Conservation (phyloP, 73 alveolate genomes). For the Tetrahymena borealis region DNA sequence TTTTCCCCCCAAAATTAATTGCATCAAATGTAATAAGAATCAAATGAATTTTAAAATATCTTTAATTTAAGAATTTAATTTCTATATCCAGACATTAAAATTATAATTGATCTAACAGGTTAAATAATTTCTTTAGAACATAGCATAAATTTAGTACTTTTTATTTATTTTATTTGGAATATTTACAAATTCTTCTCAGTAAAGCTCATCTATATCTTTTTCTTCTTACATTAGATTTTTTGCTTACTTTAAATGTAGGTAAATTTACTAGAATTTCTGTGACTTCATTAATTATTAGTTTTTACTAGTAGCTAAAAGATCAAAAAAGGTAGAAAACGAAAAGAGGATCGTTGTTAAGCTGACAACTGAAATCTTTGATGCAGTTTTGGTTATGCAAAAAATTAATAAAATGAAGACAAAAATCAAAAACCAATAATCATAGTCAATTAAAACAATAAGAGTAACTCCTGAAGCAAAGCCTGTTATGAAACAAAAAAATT, state of each 20-base stretch:
- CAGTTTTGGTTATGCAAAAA: not conserved
- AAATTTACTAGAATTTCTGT: not conserved
- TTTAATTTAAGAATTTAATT: no score
- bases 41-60: no score
- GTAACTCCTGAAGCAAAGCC: not conserved
- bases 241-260: not conserved
- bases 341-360: not conserved
- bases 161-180: no score
- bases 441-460: not conserved
- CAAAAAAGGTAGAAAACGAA: not conserved
- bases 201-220: not conserved
- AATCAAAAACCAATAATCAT: not conserved
- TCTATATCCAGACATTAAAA: no score
- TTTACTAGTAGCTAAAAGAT: not conserved
- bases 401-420: not conserved
- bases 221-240: not conserved
- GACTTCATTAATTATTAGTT: not conserved
- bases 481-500: not conserved
- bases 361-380: not conserved
- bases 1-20: no score
- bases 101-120: no score
- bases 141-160: no score
- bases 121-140: no score
- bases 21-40: no score
- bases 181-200: not conserved